These are phyloP conservation scores for Venturia asperata DNA, from an alignment of 2,329 filamentous ascomycete genomes.

Conservation along the genomic window DNA sequence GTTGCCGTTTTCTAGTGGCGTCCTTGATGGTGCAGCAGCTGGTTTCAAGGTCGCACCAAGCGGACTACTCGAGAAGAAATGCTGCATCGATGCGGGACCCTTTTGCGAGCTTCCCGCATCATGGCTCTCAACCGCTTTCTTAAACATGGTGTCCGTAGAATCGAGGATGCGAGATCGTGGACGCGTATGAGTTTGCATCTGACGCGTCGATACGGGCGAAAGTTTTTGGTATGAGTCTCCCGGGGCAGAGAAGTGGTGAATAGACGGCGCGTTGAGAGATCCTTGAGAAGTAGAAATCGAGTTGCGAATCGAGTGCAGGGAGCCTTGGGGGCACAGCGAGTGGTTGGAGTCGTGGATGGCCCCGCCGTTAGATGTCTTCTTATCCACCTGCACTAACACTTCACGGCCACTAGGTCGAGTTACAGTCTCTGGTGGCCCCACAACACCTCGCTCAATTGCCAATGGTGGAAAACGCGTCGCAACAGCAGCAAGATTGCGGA, in stretches of 20 bases:
- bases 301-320: background rate
- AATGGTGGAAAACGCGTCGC: background rate
- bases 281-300: background rate
- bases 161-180: constrained; percentile 15
- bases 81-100: constrained; percentile 3
- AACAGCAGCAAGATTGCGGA: background rate
- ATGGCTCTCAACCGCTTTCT: constrained; percentile 14
- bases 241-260: background rate
- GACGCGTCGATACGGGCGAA: constrained; percentile 2
- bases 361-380: background rate
- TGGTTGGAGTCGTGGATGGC: background rate
- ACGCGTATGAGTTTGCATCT: constrained; percentile 1
- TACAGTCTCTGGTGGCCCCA: background rate
- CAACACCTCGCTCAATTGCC: background rate
- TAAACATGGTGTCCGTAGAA: constrained; percentile 17
- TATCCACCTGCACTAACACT: background rate
- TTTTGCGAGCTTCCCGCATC: constrained; percentile 8
- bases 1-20: background rate
- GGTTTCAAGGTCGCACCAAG: background rate
- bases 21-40: background rate
- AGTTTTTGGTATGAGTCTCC: constrained; percentile 2
- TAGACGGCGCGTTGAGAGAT: background rate
- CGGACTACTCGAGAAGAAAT: constrained; percentile 11
- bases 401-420: background rate
- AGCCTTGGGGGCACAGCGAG: background rate